A percentile compares a stretch with the other conserved stretches of the same genome.
phyloP scores from a whole-genome alignment of 2,329 filamentous ascomycete genomes.

The Fusarium sp. region DNA sequence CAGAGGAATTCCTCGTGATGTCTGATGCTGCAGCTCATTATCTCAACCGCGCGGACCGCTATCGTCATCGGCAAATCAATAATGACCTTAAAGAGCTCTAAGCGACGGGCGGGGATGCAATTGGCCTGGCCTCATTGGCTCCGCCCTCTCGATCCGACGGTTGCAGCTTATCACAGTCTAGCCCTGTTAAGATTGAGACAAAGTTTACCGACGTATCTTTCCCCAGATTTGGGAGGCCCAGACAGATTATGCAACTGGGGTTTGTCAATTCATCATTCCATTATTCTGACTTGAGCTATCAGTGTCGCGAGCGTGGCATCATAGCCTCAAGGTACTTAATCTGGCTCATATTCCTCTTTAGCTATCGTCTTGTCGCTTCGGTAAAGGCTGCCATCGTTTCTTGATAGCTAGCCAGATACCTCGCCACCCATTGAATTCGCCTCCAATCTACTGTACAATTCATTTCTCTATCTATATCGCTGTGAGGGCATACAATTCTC shows the following conservation, averaged over 20 bases:
- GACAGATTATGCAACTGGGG: neutral
- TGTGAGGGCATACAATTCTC: too few relatives aligned
- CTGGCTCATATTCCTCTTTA: neutral
- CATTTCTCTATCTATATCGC: neutral
- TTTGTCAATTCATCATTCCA: neutral
- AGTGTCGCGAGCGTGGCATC: neutral
- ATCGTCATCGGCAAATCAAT: neutral
- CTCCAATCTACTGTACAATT: accelerated
- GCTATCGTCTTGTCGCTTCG: neutral
- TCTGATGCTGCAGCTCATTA: neutral
- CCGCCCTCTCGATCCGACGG: constrained; percentile 15
- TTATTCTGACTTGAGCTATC: neutral
- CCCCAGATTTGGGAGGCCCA: constrained; percentile 1
- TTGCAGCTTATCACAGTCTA: constrained; percentile 22
- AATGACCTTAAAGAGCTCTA: neutral
- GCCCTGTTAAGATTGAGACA: constrained; percentile 1
- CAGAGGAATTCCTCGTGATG: too few relatives aligned
- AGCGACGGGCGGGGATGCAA: constrained; percentile 11
- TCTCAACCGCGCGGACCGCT: constrained; percentile 24
- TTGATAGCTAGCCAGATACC: neutral
- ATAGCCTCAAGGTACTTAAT: constrained; percentile 7
- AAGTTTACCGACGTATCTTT: constrained; percentile 16
- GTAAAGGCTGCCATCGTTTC: neutral
- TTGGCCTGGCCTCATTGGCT: neutral
- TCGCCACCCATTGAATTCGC: neutral